Evolutionary conservation across 2,329 filamentous ascomycete genomes (phyloP), one percentile per base, ranked within the genome.

Genomic region (Tolypocladium inflatum): DNA sequence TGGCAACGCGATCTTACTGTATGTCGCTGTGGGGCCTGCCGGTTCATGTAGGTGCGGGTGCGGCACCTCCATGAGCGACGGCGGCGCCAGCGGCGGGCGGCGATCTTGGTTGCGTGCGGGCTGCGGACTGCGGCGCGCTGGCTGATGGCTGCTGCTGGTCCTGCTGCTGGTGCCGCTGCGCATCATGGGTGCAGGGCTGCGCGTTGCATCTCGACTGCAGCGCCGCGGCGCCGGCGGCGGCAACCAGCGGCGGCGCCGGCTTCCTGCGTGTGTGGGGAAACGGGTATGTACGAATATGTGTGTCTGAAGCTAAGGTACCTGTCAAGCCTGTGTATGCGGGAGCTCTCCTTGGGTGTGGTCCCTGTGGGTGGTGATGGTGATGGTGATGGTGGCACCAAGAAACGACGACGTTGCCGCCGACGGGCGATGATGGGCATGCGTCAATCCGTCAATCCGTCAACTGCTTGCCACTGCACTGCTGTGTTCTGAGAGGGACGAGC

Each of bases 151-250:
- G n/a, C n/a, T n/a, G n/a, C 26, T 26, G 26, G 26, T 26, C 26
- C 26, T 26, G 45, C 15, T 50, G 45, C 43, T 48, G 23, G 13
- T 23, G 26, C 30, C 17, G 48, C 48, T 57, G 58, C 58, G 57
- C 54, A 58, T 60, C 57, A 55, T 54, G 43, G 56, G 23, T 60
- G 59, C 59, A 57, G 57, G 55, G 39, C 53, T 11, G 15, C 33
- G 48, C 48, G 35, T 51, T 51, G 48, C 48, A 51, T 35, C 13
- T 35, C 48, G 48, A 35, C 26, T 35, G 48, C 48, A 13, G 26
- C 45, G 43, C 43, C 43, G 23, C 15, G 43, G 43, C 43, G 23
- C 26, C 23, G 17, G 45, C 26, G 45, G 45, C 8, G 8, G 23
- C 23, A 45, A 21, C 15, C 43, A 23, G 39, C 39, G 17, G 39